A percentile compares a stretch with the other conserved stretches of the same genome.
These are phyloP conservation scores for Pseudonectria foliicola DNA, from an alignment of 2,329 filamentous ascomycete genomes.

Conservation along the genomic window DNA sequence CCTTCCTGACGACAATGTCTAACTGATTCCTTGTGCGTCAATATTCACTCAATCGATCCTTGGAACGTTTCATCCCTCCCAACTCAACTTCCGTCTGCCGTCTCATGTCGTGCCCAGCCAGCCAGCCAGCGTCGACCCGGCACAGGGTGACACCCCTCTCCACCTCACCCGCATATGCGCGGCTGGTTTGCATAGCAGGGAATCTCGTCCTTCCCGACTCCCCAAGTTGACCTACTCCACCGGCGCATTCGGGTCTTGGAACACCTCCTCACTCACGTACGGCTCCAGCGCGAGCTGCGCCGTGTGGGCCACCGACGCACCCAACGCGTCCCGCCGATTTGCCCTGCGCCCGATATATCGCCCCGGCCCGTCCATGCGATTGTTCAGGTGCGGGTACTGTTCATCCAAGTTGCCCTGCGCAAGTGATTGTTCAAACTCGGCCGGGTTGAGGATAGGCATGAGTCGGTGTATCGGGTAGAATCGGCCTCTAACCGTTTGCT, in stretches of 20 bases:
- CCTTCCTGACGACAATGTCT: no score
- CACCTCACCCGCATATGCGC: no score
- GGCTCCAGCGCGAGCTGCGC: constrained; percentile 28
- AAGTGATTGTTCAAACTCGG: constrained; percentile 30
- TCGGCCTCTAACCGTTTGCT: constrained; percentile 43
- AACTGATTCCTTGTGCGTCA: no score
- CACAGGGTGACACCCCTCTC: no score
- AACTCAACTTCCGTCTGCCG: no score
- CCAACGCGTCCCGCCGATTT: constrained; percentile 37
- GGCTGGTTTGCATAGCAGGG: no score
- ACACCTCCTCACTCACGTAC: constrained; percentile 28
- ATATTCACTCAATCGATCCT: no score
- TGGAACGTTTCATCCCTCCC: no score
- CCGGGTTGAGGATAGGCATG: constrained; percentile 41
- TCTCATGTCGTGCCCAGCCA: no score
- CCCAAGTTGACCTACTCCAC: no score
- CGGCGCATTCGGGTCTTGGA: constrained; percentile 5
- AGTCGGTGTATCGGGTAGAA: constrained; percentile 51
- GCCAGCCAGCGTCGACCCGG: no score
- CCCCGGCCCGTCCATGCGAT: constrained; percentile 37
- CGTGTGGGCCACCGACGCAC: constrained; percentile 33
- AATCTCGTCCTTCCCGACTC: no score
- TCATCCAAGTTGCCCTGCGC: constrained; percentile 34
- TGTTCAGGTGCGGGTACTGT: constrained; percentile 45
- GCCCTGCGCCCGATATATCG: constrained; percentile 34